Evolutionary conservation across 768 basidiomycete genomes (phyloP).

Genomic region (Tephrocybe sp.): DNA sequence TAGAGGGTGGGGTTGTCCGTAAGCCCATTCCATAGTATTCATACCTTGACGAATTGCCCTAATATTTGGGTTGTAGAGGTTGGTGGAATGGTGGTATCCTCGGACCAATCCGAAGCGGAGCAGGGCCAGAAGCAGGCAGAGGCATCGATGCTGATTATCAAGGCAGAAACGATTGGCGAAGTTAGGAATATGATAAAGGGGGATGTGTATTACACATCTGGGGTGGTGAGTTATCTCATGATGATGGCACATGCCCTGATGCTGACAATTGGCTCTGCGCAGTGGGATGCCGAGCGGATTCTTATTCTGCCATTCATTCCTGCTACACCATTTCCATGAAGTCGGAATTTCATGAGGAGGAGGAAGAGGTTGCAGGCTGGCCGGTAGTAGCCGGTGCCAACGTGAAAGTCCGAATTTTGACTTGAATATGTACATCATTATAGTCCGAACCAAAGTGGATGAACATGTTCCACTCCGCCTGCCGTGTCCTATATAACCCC

Average conservation of each 20-base stretch:
- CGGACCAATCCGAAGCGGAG: conserved; percentile 35
- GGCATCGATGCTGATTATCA: conserved; percentile 50
- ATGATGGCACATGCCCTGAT: background rate
- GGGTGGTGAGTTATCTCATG: conserved; percentile 30
- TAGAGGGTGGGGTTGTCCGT: conserved; percentile 42
- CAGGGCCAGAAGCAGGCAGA: conserved; percentile 37
- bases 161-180: conserved; percentile 48
- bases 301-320: conserved; percentile 47
- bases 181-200: conserved; percentile 28
- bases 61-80: conserved; percentile 32
- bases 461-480: conserved; percentile 22
- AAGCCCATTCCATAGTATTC: conserved; percentile 14
- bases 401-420: background rate
- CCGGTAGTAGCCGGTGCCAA: conserved; percentile 12
- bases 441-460: conserved; percentile 6
- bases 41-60: background rate
- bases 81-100: conserved; percentile 46
- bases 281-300: conserved; percentile 64
- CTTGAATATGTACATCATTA: background rate
- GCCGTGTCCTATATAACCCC: conserved; percentile 18
- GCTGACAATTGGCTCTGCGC: background rate
- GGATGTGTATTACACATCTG: conserved; percentile 36
- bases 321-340: conserved; percentile 27
- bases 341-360: conserved; percentile 6
- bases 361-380: background rate